Conservation (phyloP, 2,329 filamentous ascomycete species). For the Akanthomyces muscarius region DNA sequence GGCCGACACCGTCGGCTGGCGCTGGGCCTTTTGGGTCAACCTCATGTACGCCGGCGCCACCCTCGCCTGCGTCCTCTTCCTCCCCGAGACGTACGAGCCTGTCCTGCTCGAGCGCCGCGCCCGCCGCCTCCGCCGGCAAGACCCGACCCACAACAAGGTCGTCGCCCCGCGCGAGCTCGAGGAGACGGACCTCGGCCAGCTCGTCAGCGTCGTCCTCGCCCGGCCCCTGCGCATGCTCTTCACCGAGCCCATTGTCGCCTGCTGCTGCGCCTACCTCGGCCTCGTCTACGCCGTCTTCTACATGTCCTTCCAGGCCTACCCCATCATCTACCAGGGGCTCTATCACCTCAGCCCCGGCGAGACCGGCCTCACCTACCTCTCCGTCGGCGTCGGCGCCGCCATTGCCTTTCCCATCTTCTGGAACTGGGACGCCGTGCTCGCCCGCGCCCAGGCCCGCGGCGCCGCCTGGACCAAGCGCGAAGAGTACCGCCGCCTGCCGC, state of each 20-base stretch:
- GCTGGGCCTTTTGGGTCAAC: slow-evolving; percentile 67
- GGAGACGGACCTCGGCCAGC: slow-evolving; percentile 50
- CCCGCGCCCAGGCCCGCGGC: slow-evolving; percentile 44
- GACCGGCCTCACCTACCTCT: slow-evolving; percentile 64
- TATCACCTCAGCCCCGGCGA: slow-evolving; percentile 62
- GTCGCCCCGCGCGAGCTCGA: slow-evolving; percentile 62
- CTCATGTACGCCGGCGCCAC: slow-evolving; percentile 64
- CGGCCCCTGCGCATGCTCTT: slow-evolving; percentile 68
- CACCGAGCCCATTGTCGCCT: slow-evolving; percentile 69
- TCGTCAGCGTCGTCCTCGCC: slow-evolving; percentile 66
- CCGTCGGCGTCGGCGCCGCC: slow-evolving; percentile 61
- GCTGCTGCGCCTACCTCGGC: slow-evolving; percentile 66
- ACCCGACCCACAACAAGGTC: slow-evolving; percentile 45
- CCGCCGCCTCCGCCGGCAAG: slow-evolving; percentile 50
- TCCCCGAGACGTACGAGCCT: slow-evolving; percentile 62
- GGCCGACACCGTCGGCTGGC: slow-evolving; percentile 56
- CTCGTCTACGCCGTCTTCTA: slow-evolving; percentile 63
- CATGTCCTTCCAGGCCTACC: slow-evolving; percentile 75
- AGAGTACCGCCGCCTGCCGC: slow-evolving; percentile 65
- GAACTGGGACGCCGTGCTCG: slow-evolving; percentile 59
- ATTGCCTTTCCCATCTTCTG: slow-evolving; percentile 60
- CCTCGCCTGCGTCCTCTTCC: slow-evolving; percentile 55
- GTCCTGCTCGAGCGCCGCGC: slow-evolving; percentile 56
- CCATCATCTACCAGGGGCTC: slow-evolving; percentile 60
- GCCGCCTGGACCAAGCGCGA: slow-evolving; percentile 58